Percentiles rank a stretch among this genome's conserved stretches.
Conservation (phyloP, 2,329 filamentous ascomycete genomes). For the Arthrinium phaeospermum region DNA sequence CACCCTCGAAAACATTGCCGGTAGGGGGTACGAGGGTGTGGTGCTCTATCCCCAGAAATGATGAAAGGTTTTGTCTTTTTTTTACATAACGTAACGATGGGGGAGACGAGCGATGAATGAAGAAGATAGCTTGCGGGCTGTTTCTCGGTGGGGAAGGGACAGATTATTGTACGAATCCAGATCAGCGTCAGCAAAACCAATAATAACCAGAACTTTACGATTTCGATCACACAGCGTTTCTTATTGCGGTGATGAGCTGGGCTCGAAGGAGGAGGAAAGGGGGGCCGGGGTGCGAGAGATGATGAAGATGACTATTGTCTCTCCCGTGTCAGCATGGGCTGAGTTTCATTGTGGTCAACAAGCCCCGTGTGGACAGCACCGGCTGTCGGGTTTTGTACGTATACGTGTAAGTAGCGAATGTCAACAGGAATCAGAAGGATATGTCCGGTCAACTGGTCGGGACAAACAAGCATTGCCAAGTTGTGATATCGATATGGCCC, state of each 20-base stretch:
- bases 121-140: not conserved
- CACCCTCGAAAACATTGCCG: slow-evolving; percentile 91
- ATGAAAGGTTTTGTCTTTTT: slow-evolving; percentile 10
- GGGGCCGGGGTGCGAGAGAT: not conserved
- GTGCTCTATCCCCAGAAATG: slow-evolving; percentile 67
- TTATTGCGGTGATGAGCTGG: not conserved
- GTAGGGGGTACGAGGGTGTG: slow-evolving; percentile 91
- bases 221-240: not conserved
- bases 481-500: too few relatives aligned
- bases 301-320: too few relatives aligned
- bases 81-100: not conserved
- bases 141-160: not conserved
- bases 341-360: too few relatives aligned
- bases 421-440: too few relatives aligned
- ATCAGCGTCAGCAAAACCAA: slow-evolving; percentile 1
- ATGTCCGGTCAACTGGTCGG: too few relatives aligned
- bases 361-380: too few relatives aligned
- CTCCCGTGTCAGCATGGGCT: too few relatives aligned
- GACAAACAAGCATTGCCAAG: too few relatives aligned
- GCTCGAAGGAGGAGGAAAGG: not conserved
- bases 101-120: not conserved
- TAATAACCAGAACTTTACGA: slow-evolving; percentile 4
- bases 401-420: too few relatives aligned
- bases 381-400: too few relatives aligned
- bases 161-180: slow-evolving; percentile 12